A percentile compares a stretch with the other conserved stretches of the same genome.
These are phyloP conservation scores for Heterobasidion annosum DNA, from an alignment of 1,284 basidiomycete genomes.

Conservation along the genomic window DNA sequence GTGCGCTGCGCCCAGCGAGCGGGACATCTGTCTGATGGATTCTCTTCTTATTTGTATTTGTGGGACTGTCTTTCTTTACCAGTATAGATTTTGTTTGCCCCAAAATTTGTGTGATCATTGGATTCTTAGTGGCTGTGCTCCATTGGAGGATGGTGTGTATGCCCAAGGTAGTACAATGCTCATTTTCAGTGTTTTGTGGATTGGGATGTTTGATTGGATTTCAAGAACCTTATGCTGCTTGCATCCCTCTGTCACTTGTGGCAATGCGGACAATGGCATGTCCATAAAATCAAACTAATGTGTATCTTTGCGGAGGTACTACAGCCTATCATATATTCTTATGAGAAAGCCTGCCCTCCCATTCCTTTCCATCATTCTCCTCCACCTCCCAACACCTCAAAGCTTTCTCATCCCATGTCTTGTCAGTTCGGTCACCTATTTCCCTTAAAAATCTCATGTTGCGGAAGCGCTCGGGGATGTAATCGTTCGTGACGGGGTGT, in stretches of 20 bases:
- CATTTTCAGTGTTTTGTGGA: too few species aligned
- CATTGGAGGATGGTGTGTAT: too few species aligned
- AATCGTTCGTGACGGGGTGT: slow-evolving; percentile 68
- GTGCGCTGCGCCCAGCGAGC: slow-evolving; percentile 43
- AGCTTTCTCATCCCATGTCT: slow-evolving; percentile 68
- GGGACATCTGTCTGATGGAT: slow-evolving; percentile 74
- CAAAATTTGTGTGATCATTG: too few species aligned
- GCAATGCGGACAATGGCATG: not conserved
- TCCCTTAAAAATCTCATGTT: slow-evolving; percentile 42
- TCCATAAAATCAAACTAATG: not conserved
- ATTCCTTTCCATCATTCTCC: slow-evolving; percentile 51
- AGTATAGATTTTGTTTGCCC: not conserved
- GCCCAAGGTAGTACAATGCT: too few species aligned
- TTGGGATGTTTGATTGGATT: too few species aligned
- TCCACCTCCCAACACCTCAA: slow-evolving; percentile 66
- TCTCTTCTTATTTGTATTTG: slow-evolving; percentile 10
- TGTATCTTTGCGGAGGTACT: not conserved
- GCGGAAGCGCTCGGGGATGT: slow-evolving; percentile 37
- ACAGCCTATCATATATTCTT: too few species aligned
- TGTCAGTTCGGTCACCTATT: slow-evolving; percentile 43
- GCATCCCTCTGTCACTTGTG: too few species aligned
- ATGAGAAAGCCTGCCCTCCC: slow-evolving; percentile 38
- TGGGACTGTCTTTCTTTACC: not conserved
- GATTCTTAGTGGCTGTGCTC: too few species aligned
- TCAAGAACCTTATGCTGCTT: too few species aligned